Percentiles rank a stretch among this genome's conserved stretches.
These are phyloP conservation scores for Pichia eremophila DNA, from an alignment of 805 yeast species.

Conservation along the genomic window DNA sequence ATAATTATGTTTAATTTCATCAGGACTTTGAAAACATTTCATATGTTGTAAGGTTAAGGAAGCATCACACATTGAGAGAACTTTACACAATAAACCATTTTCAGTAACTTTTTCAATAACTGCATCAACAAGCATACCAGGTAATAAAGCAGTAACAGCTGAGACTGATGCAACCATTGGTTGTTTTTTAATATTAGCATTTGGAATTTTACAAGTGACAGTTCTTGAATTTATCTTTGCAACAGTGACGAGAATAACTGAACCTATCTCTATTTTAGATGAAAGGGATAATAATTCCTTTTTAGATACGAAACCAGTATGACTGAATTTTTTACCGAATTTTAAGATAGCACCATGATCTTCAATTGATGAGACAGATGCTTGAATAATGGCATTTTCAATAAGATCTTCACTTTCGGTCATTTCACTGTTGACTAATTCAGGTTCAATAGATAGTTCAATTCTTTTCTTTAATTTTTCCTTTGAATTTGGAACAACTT, in stretches of 20 bases:
- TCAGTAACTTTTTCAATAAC: conserved; percentile 48
- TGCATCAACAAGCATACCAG: conserved; percentile 78
- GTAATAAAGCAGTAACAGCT: conserved; percentile 70
- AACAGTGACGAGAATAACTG: conserved; percentile 57
- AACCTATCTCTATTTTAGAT: conserved; percentile 36
- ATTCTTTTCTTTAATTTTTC: conserved; percentile 47
- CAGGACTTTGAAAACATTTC: conserved; percentile 31
- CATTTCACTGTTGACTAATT: conserved; percentile 51
- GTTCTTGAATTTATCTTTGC: conserved; percentile 45
- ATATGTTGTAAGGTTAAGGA: conserved; percentile 62
- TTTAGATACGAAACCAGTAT: conserved; percentile 66
- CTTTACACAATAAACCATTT: conserved; percentile 63
- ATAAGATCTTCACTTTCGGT: conserved; percentile 55
- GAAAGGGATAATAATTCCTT: conserved; percentile 39
- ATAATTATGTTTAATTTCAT: conserved; percentile 45
- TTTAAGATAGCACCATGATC: conserved; percentile 85
- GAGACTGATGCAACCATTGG: conserved; percentile 47
- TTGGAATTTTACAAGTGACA: conserved; percentile 44
- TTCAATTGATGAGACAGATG: conserved; percentile 68
- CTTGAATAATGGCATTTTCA: conserved; percentile 62
- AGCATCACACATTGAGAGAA: conserved; percentile 66
- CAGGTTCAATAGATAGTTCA: conserved; percentile 66
- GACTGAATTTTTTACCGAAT: conserved; percentile 44
- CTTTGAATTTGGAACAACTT: conserved; percentile 45
- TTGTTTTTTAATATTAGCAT: conserved; percentile 35